Percentiles rank a stretch among this genome's conserved stretches.
phyloP scores from a whole-genome alignment of 176 grass and related monocot genomes.

The Aegilops umbellulata region DNA sequence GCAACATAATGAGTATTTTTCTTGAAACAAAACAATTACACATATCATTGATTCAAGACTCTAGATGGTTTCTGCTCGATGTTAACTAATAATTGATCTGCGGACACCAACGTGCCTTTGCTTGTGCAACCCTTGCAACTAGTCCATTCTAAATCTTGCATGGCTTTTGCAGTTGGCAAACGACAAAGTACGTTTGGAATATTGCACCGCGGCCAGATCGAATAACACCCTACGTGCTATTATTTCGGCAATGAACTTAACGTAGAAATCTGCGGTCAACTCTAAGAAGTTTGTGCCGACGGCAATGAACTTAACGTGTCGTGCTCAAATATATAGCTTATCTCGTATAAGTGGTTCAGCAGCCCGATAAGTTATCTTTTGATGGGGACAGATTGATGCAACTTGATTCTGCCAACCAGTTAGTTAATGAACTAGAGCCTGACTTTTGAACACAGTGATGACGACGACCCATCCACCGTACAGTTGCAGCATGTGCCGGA shows the following conservation, averaged over 20 bases:
- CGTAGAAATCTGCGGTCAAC: too few relatives aligned
- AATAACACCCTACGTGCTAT: too few relatives aligned
- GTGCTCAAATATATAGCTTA: background rate
- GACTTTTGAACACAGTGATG: background rate
- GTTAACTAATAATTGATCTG: too few relatives aligned
- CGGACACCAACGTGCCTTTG: too few relatives aligned
- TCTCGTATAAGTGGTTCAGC: background rate
- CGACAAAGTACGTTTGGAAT: background rate
- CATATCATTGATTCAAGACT: too few relatives aligned
- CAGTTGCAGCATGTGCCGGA: background rate
- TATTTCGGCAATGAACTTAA: background rate
- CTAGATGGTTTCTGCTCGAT: too few relatives aligned
- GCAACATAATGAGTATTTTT: background rate
- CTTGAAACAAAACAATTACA: background rate
- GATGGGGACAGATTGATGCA: background rate
- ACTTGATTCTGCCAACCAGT: background rate
- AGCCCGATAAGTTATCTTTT: background rate
- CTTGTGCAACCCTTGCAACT: background rate
- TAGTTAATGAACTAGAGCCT: background rate
- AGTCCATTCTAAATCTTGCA: background rate
- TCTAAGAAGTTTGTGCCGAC: too few relatives aligned
- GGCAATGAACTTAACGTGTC: background rate
- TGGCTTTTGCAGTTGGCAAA: background rate
- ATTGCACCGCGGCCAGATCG: too few relatives aligned
- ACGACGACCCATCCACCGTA: background rate